Evolutionary conservation across 2,329 filamentous ascomycete genomes (phyloP), one percentile per base, ranked within the genome.

Genomic region (Venturia aucupariae): DNA sequence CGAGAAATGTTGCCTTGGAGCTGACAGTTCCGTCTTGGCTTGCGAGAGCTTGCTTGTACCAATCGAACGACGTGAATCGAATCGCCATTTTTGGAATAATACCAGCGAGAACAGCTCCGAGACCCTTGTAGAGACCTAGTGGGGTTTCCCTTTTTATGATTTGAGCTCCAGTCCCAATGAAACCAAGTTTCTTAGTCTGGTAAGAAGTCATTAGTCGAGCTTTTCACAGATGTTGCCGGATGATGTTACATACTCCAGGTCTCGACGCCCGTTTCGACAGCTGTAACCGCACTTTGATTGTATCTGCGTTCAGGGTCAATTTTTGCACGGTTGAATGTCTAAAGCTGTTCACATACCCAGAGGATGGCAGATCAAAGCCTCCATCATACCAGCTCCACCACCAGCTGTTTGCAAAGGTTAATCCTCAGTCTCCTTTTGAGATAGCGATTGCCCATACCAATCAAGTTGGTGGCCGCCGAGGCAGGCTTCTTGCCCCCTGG

Each of bases 51-150:
- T 91, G 86, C 84, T 97, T 97, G 79, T 97, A 99, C 74, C 85
- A 86, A 77, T 97, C 94, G 77, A 97, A 99, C 64, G 90, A 96
- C 60, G 93, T 96, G 79, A 99, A 99, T 46, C 94, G 90, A 75
- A 97, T 99, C 67, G 94, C 94, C 94, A 99, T 99, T 79, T 99
- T 99, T 64, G 94, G 94, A 27, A 99, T 86, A 75, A 99, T 99
- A 69, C 94, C 94, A 30, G 92, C 97, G 66, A 97, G 77, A 51
- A 99, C 94, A 64, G 94, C 94, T 67, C 94, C 94, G n/a, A 99
- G 85, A 69, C 94, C 94, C 81, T 99, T 99, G 84, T 99, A 99
- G 65, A 99, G 81, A 68, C 90, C 94, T 42, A 99, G 81, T 0
- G 92, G 90, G 17, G 94, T 97, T 80, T 99, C 94, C 72, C 89